A percentile compares a stretch with the other conserved stretches of the same genome.
Evolutionary conservation across 345 rosid genomes (phyloP).

Genomic region (Nasturtium officinale): DNA sequence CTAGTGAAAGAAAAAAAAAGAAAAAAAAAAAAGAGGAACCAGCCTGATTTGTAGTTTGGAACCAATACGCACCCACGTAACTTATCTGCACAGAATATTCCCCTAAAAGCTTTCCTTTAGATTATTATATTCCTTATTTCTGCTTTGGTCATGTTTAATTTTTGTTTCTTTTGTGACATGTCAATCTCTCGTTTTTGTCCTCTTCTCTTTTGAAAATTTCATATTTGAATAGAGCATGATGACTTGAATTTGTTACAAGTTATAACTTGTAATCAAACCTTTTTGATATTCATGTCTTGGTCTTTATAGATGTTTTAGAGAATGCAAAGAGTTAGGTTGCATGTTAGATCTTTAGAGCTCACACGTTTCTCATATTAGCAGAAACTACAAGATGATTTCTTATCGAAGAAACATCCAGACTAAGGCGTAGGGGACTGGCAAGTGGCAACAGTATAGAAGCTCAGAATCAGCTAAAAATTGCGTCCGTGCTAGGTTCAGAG

Average conservation of each 20-base stretch:
- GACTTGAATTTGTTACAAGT: constrained; percentile 25
- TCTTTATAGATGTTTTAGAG: neutral
- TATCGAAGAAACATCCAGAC: neutral
- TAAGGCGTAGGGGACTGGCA: neutral
- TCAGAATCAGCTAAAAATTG: neutral
- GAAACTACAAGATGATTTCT: neutral
- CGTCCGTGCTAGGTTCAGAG: neutral
- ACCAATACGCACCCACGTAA: constrained; percentile 40
- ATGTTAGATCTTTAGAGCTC: neutral
- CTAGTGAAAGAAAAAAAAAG: constrained; percentile 26
- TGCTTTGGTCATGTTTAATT: constrained; percentile 28
- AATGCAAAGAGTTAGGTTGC: neutral
- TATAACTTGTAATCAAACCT: constrained; percentile 25
- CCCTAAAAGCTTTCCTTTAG: constrained; percentile 37
- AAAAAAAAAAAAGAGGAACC: constrained; percentile 1
- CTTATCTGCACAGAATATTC: constrained; percentile 42
- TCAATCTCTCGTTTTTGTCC: constrained; percentile 31
- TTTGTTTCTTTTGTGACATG: constrained; percentile 24
- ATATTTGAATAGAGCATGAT: constrained; percentile 12
- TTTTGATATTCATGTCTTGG: constrained; percentile 8
- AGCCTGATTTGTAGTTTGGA: constrained; percentile 42
- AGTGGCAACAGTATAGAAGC: neutral
- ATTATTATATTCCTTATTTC: constrained; percentile 3
- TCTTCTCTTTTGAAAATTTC: constrained; percentile 21
- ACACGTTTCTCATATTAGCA: neutral